phyloP scores from a whole-genome alignment of 805 yeast genomes.

The Wickerhamia fluorescens region DNA sequence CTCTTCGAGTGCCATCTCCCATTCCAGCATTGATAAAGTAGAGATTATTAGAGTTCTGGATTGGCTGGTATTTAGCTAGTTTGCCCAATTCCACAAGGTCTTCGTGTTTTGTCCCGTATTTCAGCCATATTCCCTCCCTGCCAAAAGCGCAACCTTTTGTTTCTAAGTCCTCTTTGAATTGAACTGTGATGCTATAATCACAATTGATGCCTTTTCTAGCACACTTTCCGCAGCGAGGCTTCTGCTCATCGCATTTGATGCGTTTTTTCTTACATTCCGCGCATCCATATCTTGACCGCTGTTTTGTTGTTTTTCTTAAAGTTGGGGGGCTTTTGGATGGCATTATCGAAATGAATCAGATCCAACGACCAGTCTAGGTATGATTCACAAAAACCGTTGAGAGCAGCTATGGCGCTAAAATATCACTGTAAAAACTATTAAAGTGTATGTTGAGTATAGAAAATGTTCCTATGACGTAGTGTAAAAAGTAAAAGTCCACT shows the following conservation, averaged over 20 bases:
- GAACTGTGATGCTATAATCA: slow-evolving; percentile 14
- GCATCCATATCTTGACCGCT: slow-evolving; percentile 19
- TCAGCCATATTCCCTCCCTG: slow-evolving; percentile 22
- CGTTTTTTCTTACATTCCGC: slow-evolving; percentile 14
- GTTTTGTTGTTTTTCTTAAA: too few relatives aligned
- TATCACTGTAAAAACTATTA: too few relatives aligned
- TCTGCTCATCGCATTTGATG: slow-evolving; percentile 22
- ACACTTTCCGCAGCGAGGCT: slow-evolving; percentile 18
- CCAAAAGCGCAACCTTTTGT: slow-evolving; percentile 19
- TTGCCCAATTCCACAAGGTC: slow-evolving; percentile 9
- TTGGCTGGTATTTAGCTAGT: slow-evolving; percentile 8
- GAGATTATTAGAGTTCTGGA: slow-evolving; percentile 6
- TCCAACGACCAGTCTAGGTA: too few relatives aligned
- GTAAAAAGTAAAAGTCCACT: too few relatives aligned
- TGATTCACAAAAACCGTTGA: too few relatives aligned
- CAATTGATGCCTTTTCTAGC: slow-evolving; percentile 10
- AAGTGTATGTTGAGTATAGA: too few relatives aligned
- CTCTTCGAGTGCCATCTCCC: slow-evolving; percentile 8
- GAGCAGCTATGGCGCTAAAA: too few relatives aligned
- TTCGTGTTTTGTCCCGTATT: slow-evolving; percentile 4
- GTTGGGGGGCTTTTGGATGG: too few relatives aligned
- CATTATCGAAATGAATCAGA: too few relatives aligned
- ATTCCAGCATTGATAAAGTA: slow-evolving; percentile 14
- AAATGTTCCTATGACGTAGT: too few relatives aligned
- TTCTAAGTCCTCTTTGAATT: slow-evolving; percentile 21